Conservation (phyloP, 768 basidiomycete species). For the Xerocomus potaroensis region DNA sequence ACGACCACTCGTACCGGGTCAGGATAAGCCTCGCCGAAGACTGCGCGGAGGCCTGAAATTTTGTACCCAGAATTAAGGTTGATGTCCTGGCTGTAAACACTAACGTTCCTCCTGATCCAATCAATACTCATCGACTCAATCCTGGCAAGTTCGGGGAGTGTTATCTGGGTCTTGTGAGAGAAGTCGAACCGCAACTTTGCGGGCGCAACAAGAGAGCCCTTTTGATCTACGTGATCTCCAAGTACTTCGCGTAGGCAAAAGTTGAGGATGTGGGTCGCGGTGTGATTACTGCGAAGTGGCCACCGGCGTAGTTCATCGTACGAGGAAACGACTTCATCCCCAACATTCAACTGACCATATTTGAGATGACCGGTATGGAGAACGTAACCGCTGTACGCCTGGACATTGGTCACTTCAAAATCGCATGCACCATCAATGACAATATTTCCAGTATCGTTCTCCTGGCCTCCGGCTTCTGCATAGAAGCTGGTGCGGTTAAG, state of each 20-base stretch:
- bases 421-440: slow-evolving; percentile 88
- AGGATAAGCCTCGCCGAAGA: slow-evolving; percentile 97
- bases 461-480: slow-evolving; percentile 96
- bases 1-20: slow-evolving; percentile 96
- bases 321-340: slow-evolving; percentile 78
- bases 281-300: slow-evolving; percentile 97
- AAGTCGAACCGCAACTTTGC: slow-evolving; percentile 97
- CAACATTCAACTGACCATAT: slow-evolving; percentile 78
- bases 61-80: slow-evolving; percentile 71
- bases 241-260: slow-evolving; percentile 88
- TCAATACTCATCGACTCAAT: slow-evolving; percentile 82
- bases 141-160: slow-evolving; percentile 67
- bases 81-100: slow-evolving; percentile 85
- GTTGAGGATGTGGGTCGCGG: slow-evolving; percentile 97
- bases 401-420: slow-evolving; percentile 92
- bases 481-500: slow-evolving; percentile 96
- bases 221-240: slow-evolving; percentile 97
- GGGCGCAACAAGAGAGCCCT: slow-evolving; percentile 94
- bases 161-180: slow-evolving; percentile 88
- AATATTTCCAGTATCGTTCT: slow-evolving; percentile 93
- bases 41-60: slow-evolving; percentile 92
- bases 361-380: slow-evolving; percentile 88
- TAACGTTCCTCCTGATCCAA: slow-evolving; percentile 89
- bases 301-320: slow-evolving; percentile 97
- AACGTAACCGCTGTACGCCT: slow-evolving; percentile 93